These are phyloP conservation scores for Carex scoparia DNA, from an alignment of 176 grass and related monocot genomes.

Conservation along the genomic window DNA sequence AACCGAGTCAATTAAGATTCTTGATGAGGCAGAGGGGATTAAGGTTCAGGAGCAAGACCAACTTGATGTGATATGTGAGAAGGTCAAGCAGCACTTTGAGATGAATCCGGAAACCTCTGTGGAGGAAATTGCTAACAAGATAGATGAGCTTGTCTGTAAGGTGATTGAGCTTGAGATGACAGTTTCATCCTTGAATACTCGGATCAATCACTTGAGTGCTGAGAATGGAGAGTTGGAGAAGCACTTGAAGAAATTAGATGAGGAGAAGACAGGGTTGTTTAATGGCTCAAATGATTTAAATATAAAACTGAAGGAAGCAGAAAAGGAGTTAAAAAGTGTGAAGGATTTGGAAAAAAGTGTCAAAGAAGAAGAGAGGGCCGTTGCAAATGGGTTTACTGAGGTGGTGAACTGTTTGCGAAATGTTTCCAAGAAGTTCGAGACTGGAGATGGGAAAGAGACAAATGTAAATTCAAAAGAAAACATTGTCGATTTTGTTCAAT, in stretches of 20 bases:
- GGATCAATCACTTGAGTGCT: conserved; percentile 49
- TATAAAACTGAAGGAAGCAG: conserved; percentile 44
- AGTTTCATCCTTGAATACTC: conserved; percentile 50
- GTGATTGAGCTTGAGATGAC: conserved; percentile 62
- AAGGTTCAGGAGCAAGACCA: conserved; percentile 24
- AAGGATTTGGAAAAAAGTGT: conserved; percentile 44
- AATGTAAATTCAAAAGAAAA: conserved; percentile 11
- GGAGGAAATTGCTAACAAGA: conserved; percentile 56
- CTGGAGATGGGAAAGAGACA: neutral
- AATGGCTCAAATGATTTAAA: conserved; percentile 42
- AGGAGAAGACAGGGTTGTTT: conserved; percentile 39
- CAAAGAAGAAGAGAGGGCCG: conserved; percentile 35
- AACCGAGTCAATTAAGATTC: conserved; percentile 1
- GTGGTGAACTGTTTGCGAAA: conserved; percentile 42
- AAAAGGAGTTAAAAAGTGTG: conserved; percentile 49
- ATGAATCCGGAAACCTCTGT: conserved; percentile 49
- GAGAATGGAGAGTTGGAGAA: conserved; percentile 54
- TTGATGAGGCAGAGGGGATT: neutral
- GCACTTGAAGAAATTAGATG: conserved; percentile 44
- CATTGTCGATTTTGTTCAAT: conserved; percentile 18
- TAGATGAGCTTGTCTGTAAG: conserved; percentile 75
- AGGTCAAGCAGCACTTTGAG: conserved; percentile 54
- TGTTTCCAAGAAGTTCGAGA: conserved; percentile 49
- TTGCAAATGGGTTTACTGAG: conserved; percentile 40
- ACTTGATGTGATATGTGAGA: conserved; percentile 52